Evolutionary conservation across 1,284 basidiomycete species (phyloP).

Genomic region (Sporisorium reilianum): DNA sequence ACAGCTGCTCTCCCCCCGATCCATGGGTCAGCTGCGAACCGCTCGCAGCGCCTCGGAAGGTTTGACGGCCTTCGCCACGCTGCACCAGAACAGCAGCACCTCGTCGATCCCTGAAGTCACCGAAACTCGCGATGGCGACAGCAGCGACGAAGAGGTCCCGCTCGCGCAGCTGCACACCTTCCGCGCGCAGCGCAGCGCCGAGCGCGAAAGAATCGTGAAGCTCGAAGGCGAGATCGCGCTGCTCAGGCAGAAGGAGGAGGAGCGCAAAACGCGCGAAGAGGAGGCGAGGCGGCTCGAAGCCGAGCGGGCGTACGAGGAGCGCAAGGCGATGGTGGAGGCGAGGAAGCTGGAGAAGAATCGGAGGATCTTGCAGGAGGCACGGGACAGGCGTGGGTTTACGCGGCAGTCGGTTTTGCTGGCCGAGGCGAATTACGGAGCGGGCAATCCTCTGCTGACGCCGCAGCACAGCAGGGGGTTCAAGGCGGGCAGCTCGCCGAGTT

Average conservation of each 20-base stretch:
- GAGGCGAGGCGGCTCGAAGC: slow-evolving; percentile 35
- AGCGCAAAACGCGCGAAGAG: slow-evolving; percentile 31
- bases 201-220: slow-evolving; percentile 37
- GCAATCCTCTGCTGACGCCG: slow-evolving; percentile 33
- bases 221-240: slow-evolving; percentile 39
- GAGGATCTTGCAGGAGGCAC: slow-evolving; percentile 40
- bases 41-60: slow-evolving; percentile 19
- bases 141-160: slow-evolving; percentile 58
- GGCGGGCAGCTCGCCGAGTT: slow-evolving; percentile 28
- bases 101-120: slow-evolving; percentile 23
- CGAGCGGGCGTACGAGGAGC: slow-evolving; percentile 23
- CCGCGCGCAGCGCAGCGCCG: slow-evolving; percentile 32
- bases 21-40: slow-evolving; percentile 1
- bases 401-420: slow-evolving; percentile 30
- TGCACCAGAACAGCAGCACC: slow-evolving; percentile 25
- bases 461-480: slow-evolving; percentile 6
- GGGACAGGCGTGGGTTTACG: slow-evolving; percentile 42
- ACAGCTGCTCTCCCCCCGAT: slow-evolving; percentile 28
- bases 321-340: slow-evolving; percentile 31
- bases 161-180: slow-evolving; percentile 45
- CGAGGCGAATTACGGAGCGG: slow-evolving; percentile 48
- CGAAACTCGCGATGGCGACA: slow-evolving; percentile 26
- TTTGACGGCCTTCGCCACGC: slow-evolving; percentile 2
- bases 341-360: slow-evolving; percentile 38
- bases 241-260: slow-evolving; percentile 34